Percentiles rank a stretch among this genome's conserved stretches.
These are phyloP conservation scores for Aspergillus egyptiacus DNA, from an alignment of 495 filamentous ascomycete genomes.

Conservation along the genomic window DNA sequence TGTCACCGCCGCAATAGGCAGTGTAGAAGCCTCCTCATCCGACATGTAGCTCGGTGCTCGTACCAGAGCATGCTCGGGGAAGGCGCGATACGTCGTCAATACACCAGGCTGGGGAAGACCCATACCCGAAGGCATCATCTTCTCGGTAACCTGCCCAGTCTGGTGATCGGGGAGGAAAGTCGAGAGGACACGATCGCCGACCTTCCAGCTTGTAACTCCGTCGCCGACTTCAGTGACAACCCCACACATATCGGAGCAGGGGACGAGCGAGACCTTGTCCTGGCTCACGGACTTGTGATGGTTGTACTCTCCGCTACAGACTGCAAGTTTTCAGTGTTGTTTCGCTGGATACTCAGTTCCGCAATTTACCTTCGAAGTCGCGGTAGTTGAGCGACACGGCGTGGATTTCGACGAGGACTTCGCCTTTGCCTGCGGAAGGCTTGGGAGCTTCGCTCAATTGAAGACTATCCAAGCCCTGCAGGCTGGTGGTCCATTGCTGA, in stretches of 20 bases:
- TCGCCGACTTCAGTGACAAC: conserved; percentile 59
- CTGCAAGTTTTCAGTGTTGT: conserved; percentile 19
- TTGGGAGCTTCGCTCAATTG: conserved; percentile 34
- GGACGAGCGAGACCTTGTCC: conserved; percentile 46
- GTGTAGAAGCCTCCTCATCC: conserved; percentile 57
- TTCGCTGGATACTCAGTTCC: not conserved
- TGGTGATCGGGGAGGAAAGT: conserved; percentile 73
- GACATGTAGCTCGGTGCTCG: conserved; percentile 55
- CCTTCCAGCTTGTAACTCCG: conserved; percentile 56
- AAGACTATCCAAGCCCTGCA: conserved; percentile 48
- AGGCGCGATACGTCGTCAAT: conserved; percentile 61
- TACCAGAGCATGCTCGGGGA: conserved; percentile 61
- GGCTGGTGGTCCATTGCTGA: conserved; percentile 44
- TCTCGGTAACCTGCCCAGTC: conserved; percentile 50
- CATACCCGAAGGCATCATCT: conserved; percentile 47
- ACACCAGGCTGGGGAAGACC: conserved; percentile 65
- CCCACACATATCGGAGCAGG: conserved; percentile 71
- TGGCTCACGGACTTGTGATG: conserved; percentile 44
- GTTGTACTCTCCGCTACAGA: conserved; percentile 51
- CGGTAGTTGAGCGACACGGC: conserved; percentile 55
- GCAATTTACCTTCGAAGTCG: conserved; percentile 48
- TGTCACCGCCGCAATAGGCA: conserved; percentile 68
- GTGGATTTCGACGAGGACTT: conserved; percentile 53
- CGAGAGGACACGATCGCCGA: conserved; percentile 66
- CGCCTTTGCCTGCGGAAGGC: conserved; percentile 36